Base-by-base conservation (phyloP, 2,329 filamentous ascomycete species). In the Penicillium sp. region DNA sequence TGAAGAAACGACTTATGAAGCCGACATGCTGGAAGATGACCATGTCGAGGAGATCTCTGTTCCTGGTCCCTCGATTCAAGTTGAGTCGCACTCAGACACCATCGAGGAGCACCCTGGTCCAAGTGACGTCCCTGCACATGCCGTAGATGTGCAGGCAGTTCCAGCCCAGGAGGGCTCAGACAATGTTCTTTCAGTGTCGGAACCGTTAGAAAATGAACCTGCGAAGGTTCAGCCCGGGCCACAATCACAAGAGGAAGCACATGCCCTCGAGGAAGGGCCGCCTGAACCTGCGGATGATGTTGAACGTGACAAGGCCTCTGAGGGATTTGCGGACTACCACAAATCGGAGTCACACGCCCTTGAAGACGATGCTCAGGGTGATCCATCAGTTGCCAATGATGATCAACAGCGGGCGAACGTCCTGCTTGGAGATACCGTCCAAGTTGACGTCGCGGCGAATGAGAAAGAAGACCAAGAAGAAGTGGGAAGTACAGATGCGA, bases 21-120 rank as follows among this genome's bases (percentile, higher is more conserved):
- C 66, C 13, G 68, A 70, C 43, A 71, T 72, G 68, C 47, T 66
- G 26, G 68, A 70, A 44, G 65, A 67, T 32, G 69, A 70, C 39
- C 66, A 66, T 32, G 64, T 63, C 42, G 65, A 68, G 50, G 59
- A 65, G 41, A 58, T 61, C 35, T 64, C 67, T 53, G 60, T 60
- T 27, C 56, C 63, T 3, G 56, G 66, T 12, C 59, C 58, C 7
- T 54, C 55, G 33, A 48, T 53, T 8, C 50, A 57, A 18, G 47
- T 54, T 29, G 54, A 62, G 39, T 40, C 18, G 18, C 39, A 51
- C 6, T 9, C 27, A 5, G 45, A 34, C 36, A 45, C 39, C 41
- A 51, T 52, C 37, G 24, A 52, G 25, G 7, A 43, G 35, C 34
- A 34, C 51, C 26, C 42, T n/a, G 45, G 49, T 27, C 45, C 38